Percentiles rank a stretch among this genome's conserved stretches.
These are phyloP conservation scores for Galerina sulciceps DNA, from an alignment of 768 basidiomycete genomes.

Conservation along the genomic window DNA sequence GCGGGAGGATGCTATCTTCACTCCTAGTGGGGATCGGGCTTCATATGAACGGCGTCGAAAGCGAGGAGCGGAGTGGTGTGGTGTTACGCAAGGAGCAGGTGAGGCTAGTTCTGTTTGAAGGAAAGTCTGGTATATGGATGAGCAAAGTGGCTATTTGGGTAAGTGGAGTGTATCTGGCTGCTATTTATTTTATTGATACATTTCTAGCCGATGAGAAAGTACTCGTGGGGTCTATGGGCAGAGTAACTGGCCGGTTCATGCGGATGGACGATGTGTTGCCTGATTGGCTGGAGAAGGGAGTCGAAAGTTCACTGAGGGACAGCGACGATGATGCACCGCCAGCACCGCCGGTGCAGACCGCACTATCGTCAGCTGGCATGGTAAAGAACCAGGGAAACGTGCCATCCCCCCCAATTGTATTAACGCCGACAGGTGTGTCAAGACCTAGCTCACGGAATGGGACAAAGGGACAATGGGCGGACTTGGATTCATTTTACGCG, in stretches of 20 bases:
- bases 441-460: conserved; percentile 47
- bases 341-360: conserved; percentile 36
- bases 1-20: conserved; percentile 77
- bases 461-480: conserved; percentile 51
- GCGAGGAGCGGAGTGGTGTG: conserved; percentile 68
- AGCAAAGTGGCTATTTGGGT: conserved; percentile 40
- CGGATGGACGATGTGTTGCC: conserved; percentile 60
- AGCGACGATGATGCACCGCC: conserved; percentile 55
- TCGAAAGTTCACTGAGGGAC: conserved; percentile 78
- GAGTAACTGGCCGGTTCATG: conserved; percentile 61
- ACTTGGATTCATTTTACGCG: conserved; percentile 81
- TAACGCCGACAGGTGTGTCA: conserved; percentile 55
- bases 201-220: conserved; percentile 40
- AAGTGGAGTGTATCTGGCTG: neutral
- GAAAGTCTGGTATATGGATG: conserved; percentile 59
- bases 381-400: conserved; percentile 24
- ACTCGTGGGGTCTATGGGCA: conserved; percentile 68
- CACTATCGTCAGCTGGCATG: conserved; percentile 41
- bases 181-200: conserved; percentile 1
- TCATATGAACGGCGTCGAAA: conserved; percentile 34
- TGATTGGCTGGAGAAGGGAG: conserved; percentile 89
- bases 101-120: conserved; percentile 75
- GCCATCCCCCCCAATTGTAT: conserved; percentile 51
- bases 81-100: conserved; percentile 85
- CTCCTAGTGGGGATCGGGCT: conserved; percentile 62